Conservation (phyloP, 2,329 filamentous ascomycete species). For the Botrytis byssoidea region DNA sequence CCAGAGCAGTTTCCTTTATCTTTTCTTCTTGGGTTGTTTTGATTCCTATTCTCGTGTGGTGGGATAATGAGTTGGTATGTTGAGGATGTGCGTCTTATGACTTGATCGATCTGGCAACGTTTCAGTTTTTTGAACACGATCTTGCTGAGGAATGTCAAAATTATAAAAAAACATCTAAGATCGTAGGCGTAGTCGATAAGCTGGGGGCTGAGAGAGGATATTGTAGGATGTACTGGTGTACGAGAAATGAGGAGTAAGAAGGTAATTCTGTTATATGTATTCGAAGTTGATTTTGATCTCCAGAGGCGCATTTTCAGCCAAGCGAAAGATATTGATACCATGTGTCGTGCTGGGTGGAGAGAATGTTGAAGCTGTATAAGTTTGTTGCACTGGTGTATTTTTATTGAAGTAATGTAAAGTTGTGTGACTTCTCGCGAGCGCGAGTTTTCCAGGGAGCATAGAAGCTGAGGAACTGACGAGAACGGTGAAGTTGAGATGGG, state of each 20-base stretch:
- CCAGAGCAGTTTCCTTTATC: neutral
- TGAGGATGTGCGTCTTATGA: neutral
- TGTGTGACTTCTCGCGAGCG: neutral
- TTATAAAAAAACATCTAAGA: neutral
- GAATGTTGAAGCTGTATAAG: neutral
- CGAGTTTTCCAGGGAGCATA: neutral
- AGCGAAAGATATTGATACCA: conserved; percentile 4
- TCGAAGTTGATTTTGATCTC: neutral
- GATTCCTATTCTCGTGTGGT: neutral
- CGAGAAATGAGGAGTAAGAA: too few species aligned
- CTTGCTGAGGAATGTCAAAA: neutral
- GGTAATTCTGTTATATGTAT: neutral
- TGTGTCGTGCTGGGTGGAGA: neutral
- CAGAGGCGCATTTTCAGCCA: neutral
- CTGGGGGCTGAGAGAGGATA: neutral
- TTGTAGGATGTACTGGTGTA: neutral
- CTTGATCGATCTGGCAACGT: neutral
- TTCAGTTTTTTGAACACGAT: neutral
- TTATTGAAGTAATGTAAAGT: neutral
- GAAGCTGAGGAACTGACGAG: neutral
- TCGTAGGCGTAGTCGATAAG: too few species aligned
- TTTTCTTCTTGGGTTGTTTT: conserved; percentile 1
- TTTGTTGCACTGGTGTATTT: neutral
- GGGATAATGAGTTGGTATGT: neutral
- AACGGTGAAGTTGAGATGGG: neutral